Base-by-base conservation (phyloP, 192 early-diverging fungal genomes). In the Hyaloraphidium curvatum region DNA sequence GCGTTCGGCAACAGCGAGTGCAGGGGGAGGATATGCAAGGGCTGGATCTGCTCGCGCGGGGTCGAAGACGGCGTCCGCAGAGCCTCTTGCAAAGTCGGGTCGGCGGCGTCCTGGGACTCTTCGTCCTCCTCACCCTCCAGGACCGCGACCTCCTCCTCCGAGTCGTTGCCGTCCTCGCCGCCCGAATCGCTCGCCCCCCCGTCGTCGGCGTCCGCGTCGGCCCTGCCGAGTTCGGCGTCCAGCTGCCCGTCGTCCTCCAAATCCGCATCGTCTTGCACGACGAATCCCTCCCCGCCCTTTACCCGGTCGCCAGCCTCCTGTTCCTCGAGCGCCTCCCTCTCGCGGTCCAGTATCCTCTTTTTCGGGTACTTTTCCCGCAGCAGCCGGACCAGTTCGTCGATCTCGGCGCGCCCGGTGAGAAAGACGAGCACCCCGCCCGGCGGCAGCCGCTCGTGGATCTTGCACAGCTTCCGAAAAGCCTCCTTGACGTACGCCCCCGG, bases 361-460 rank as follows among this genome's bases (percentile, higher is more conserved):
- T 39, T 53, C 21, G 91, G 79, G 53, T 82, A 92, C 56, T 72
- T 77, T 50, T 73, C 69, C 29, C 78, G 74, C 4, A 99, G 70
- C 59, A 77, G 73, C 51, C 77, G 78, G 50, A 83, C 84, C 13
- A 91, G 60, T 0, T 75, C 69, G 21, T 71, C 77, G 30, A 99
- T 90, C 64, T 99, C 95, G 27, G 82, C 80, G 60, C 97, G 91
- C 25, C 95, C 93, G 13, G 91, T 88, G 59, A 95, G 58, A 62
- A 98, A 98, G 23, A 98, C 78, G 23, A 99, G 71, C 28, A 99
- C 91, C 1, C 84, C 93, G 50, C 93, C 96, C 28, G 66, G 75
- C 1, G 96, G 93, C n/a, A 99, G 72, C 2, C 79, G 73, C 19
- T 71, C 73, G 69, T 99, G 96, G 52, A 99, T 94, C 64, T 96